phyloP scores from a whole-genome alignment of 768 basidiomycete genomes.

The Pisolithus marmoratus region DNA sequence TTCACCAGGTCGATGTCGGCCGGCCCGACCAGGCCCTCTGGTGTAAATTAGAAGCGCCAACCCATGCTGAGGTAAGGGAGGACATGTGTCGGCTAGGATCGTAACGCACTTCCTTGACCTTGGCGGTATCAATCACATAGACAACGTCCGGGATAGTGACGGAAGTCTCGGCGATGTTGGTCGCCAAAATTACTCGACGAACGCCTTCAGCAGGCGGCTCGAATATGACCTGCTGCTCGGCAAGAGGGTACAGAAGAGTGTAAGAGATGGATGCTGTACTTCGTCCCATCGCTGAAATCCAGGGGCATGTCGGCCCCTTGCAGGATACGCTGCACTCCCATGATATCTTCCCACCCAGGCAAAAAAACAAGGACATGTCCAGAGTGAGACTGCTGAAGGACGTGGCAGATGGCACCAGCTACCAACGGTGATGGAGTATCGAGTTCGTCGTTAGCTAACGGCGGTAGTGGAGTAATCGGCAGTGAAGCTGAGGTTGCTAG shows the following conservation, averaged over 20 bases:
- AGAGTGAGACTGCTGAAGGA: slow-evolving; percentile 64
- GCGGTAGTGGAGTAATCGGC: slow-evolving; percentile 2
- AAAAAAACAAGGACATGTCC: slow-evolving; percentile 90
- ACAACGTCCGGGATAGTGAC: slow-evolving; percentile 94
- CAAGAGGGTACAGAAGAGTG: slow-evolving; percentile 87
- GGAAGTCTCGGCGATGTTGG: slow-evolving; percentile 94
- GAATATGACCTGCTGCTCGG: slow-evolving; percentile 87
- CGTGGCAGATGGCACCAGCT: slow-evolving; percentile 75
- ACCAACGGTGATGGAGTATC: slow-evolving; percentile 80
- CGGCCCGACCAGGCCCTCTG: slow-evolving; percentile 91
- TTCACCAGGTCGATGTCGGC: slow-evolving; percentile 84
- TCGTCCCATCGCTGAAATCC: slow-evolving; percentile 51
- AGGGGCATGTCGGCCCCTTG: slow-evolving; percentile 46
- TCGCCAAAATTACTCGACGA: slow-evolving; percentile 85
- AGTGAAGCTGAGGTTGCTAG: slow-evolving; percentile 2
- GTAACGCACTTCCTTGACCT: slow-evolving; percentile 84
- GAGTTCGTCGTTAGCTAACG: slow-evolving; percentile 43
- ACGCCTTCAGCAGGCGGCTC: slow-evolving; percentile 72
- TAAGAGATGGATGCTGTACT: slow-evolving; percentile 70
- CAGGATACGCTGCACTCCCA: slow-evolving; percentile 61
- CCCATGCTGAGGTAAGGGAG: slow-evolving; percentile 85
- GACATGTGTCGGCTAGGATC: slow-evolving; percentile 88
- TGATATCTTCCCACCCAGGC: slow-evolving; percentile 92
- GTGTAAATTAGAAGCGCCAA: slow-evolving; percentile 83
- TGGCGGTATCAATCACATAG: slow-evolving; percentile 86